Base-by-base conservation (phyloP, 202 grass and related monocot species). In the Elaeis oleifera region DNA sequence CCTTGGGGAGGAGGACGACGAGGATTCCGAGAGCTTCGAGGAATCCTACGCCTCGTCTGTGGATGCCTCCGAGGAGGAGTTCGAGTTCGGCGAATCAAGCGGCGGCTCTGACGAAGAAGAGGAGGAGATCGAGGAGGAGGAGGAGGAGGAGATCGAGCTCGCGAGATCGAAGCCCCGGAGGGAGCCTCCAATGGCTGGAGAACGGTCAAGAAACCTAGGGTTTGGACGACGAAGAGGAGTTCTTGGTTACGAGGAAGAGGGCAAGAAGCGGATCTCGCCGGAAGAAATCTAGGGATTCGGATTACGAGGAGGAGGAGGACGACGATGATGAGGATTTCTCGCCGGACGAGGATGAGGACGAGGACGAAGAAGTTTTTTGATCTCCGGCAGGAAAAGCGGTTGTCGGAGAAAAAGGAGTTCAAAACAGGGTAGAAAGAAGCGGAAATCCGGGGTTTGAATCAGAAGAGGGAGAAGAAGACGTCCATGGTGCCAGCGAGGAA, bases 71-170 rank as follows among this genome's bases (percentile, higher is more conserved):
- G 79, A 77, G 51, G 83, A 75, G 22, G 74, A 69, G 17, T 81
- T 51, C 8, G 66, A 81, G 63, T 81, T 71, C 59, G 71, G 64
- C 32, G 57, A 60, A 26, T 56, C 36, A 9, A 44, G 11, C 52
- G 51, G 54, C 16, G 50, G 54, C 59, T 56, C 49, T 21, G 61
- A 64, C 16, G 39, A n/a, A 17, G 51, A 67, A 15, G 64, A 53
- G 51, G 51, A 54, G 3, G 26, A 54, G 26, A 23, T 16, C 13
- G 63, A 21, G 49, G 21, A 1, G 7, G 16, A 52, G 5, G 83
- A 88, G 5, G 83, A 88, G 5, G 87, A 90, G n/a, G 62, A 84
- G 28, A 57, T 77, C 29, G 79, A 76, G 59, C 36, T 65, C 3
- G 59, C 79, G 51, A 58, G 64, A 71, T 73, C 73, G 60, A 69